Conservation (phyloP, 768 basidiomycete species). For the Pleurotus platypus region DNA sequence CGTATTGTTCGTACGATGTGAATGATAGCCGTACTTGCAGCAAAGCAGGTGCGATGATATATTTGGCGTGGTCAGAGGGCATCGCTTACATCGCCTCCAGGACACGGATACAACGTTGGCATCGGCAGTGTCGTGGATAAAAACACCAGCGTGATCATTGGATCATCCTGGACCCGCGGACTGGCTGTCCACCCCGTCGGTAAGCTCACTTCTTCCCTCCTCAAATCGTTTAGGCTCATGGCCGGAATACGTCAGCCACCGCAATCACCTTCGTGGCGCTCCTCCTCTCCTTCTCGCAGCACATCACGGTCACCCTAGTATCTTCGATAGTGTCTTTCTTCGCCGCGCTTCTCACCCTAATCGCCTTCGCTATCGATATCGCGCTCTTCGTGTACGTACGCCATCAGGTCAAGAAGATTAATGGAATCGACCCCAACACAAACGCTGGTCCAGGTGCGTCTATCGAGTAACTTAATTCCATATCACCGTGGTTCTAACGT, state of each 20-base stretch:
- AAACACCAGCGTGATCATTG: slow-evolving; percentile 39
- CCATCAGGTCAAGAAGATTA: slow-evolving; percentile 51
- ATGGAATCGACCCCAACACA: slow-evolving; percentile 40
- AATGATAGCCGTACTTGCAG: slow-evolving; percentile 46
- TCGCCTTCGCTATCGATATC: slow-evolving; percentile 77
- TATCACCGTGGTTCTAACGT: not conserved
- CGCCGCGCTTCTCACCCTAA: slow-evolving; percentile 62
- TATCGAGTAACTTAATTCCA: not conserved
- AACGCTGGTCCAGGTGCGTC: slow-evolving; percentile 60
- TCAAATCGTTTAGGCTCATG: not conserved
- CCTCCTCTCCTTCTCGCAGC: slow-evolving; percentile 56
- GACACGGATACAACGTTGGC: slow-evolving; percentile 52
- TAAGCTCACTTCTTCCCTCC: slow-evolving; percentile 26
- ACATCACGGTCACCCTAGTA: slow-evolving; percentile 52
- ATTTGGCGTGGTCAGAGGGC: not conserved
- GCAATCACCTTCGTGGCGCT: slow-evolving; percentile 64
- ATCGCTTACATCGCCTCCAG: slow-evolving; percentile 20
- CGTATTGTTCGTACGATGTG: slow-evolving; percentile 50
- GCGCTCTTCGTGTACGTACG: slow-evolving; percentile 64
- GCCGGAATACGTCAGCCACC: slow-evolving; percentile 28
- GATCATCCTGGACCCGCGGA: slow-evolving; percentile 65
- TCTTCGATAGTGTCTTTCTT: slow-evolving; percentile 66
- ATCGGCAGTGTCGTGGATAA: slow-evolving; percentile 29
- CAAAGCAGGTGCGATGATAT: slow-evolving; percentile 31
- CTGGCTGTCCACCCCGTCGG: slow-evolving; percentile 76